phyloP scores from a whole-genome alignment of 768 basidiomycete species.

The Infundibulicybe gibba region DNA sequence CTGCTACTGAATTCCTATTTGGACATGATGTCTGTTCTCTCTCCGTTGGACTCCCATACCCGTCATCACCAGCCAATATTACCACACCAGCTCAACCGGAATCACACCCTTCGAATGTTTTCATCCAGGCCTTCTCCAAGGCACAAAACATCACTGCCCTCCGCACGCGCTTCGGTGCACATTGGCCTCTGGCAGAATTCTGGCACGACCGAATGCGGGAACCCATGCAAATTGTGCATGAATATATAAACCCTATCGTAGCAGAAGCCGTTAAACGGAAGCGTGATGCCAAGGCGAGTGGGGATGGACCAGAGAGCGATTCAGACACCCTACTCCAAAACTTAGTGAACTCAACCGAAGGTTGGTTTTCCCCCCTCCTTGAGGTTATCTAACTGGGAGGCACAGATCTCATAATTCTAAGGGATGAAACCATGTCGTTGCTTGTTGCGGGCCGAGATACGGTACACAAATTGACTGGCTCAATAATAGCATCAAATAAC shows the following conservation, averaged over 20 bases:
- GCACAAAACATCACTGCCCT: constrained; percentile 34
- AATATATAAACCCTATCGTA: constrained; percentile 50
- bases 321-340: constrained; percentile 41
- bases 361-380: constrained; percentile 18
- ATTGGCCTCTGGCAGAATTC: constrained; percentile 53
- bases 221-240: constrained; percentile 40
- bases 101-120: constrained; percentile 35
- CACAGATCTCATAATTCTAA: constrained; percentile 33
- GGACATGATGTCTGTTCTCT: constrained; percentile 49
- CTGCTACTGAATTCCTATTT: constrained; percentile 61
- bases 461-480: constrained; percentile 18
- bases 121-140: constrained; percentile 45
- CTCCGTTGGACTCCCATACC: constrained; percentile 47
- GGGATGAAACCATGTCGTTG: constrained; percentile 52
- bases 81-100: constrained; percentile 19
- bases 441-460: constrained; percentile 58
- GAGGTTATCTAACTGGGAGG: not conserved
- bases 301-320: constrained; percentile 27
- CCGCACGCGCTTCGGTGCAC: constrained; percentile 31
- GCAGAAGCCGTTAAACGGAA: constrained; percentile 38
- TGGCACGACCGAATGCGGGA: constrained; percentile 40
- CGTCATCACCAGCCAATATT: constrained; percentile 20
- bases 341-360: constrained; percentile 48
- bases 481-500: not conserved
- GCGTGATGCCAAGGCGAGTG: constrained; percentile 17